Evolutionary conservation across 805 yeast species (phyloP).

Genomic region (Cyberlindnera misumaiensis): DNA sequence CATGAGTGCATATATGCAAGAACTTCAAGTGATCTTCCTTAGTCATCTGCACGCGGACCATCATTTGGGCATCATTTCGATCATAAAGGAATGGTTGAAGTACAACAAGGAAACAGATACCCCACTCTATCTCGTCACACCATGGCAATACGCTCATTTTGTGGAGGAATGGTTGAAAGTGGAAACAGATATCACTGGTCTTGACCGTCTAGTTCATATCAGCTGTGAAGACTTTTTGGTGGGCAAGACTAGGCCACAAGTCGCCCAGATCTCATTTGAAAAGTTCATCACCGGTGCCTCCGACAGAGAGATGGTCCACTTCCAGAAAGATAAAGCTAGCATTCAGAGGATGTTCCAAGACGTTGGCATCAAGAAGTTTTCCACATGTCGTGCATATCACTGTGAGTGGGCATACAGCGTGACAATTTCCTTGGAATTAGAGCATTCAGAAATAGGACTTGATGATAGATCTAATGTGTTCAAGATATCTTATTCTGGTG

Average conservation of each 20-base stretch:
- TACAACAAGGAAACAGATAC: conserved; percentile 31
- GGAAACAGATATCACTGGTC: conserved; percentile 32
- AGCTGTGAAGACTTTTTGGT: conserved; percentile 54
- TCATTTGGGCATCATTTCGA: conserved; percentile 73
- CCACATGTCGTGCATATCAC: conserved; percentile 74
- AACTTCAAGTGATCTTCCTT: conserved; percentile 59
- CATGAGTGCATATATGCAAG: conserved; percentile 40
- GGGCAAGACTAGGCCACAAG: conserved; percentile 29
- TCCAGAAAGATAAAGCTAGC: conserved; percentile 18
- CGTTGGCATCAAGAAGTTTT: conserved; percentile 36
- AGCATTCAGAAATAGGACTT: conserved; percentile 4
- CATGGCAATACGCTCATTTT: conserved; percentile 67
- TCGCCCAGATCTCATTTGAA: conserved; percentile 24
- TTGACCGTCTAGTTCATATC: conserved; percentile 41
- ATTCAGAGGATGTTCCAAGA: conserved; percentile 34
- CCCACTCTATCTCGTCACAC: conserved; percentile 56
- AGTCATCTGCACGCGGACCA: conserved; percentile 98
- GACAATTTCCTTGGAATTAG: conserved; percentile 40
- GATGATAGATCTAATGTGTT: conserved; percentile 29
- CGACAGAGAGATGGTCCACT: neutral
- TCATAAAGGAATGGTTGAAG: conserved; percentile 62
- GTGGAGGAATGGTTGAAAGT: conserved; percentile 59
- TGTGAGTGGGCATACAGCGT: conserved; percentile 78
- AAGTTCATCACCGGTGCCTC: conserved; percentile 6
- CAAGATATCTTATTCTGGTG: conserved; percentile 87